A percentile compares a stretch with the other conserved stretches of the same genome.
These are phyloP conservation scores for Dichotomopilus funicola DNA, from an alignment of 2,329 filamentous ascomycete genomes.

Conservation along the genomic window DNA sequence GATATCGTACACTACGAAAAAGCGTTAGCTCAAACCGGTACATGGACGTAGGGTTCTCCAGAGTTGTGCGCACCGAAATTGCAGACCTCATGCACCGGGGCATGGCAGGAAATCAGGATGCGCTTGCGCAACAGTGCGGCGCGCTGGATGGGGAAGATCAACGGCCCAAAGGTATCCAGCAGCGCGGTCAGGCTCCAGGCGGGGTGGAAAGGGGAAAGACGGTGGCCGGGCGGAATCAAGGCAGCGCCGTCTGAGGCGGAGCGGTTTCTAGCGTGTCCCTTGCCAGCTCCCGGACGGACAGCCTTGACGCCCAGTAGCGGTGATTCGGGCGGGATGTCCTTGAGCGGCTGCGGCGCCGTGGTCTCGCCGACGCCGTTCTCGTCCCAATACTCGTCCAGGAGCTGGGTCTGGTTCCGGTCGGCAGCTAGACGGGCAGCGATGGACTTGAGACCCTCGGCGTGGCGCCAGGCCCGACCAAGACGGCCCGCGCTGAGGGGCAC, in stretches of 20 bases:
- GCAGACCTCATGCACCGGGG: slow-evolving; percentile 78
- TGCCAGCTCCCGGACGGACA: slow-evolving; percentile 31
- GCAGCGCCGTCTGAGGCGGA: slow-evolving; percentile 57
- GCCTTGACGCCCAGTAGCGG: slow-evolving; percentile 42
- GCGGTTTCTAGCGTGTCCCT: slow-evolving; percentile 47
- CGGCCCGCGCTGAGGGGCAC: slow-evolving; percentile 81
- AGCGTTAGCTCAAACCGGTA: slow-evolving; percentile 4
- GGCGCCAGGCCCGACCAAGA: slow-evolving; percentile 81
- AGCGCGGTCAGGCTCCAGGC: slow-evolving; percentile 74
- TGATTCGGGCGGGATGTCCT: slow-evolving; percentile 47
- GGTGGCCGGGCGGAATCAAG: slow-evolving; percentile 54
- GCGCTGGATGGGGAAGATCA: slow-evolving; percentile 86
- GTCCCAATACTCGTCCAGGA: slow-evolving; percentile 78
- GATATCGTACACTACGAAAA: slow-evolving; percentile 71
- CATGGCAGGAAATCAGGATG: slow-evolving; percentile 78
- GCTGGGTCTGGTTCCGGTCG: slow-evolving; percentile 54
- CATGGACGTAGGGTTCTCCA: background rate
- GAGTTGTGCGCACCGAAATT: slow-evolving; percentile 65
- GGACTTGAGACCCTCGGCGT: slow-evolving; percentile 68
- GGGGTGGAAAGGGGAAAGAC: slow-evolving; percentile 72
- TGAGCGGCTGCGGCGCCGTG: slow-evolving; percentile 31
- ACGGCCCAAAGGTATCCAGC: slow-evolving; percentile 77
- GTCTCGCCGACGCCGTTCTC: slow-evolving; percentile 43
- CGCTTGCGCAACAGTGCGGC: slow-evolving; percentile 80
- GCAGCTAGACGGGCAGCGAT: slow-evolving; percentile 64